These are phyloP conservation scores for Kurtzmaniella quercitrusa DNA, from an alignment of 1,139 yeast genomes.

Conservation along the genomic window DNA sequence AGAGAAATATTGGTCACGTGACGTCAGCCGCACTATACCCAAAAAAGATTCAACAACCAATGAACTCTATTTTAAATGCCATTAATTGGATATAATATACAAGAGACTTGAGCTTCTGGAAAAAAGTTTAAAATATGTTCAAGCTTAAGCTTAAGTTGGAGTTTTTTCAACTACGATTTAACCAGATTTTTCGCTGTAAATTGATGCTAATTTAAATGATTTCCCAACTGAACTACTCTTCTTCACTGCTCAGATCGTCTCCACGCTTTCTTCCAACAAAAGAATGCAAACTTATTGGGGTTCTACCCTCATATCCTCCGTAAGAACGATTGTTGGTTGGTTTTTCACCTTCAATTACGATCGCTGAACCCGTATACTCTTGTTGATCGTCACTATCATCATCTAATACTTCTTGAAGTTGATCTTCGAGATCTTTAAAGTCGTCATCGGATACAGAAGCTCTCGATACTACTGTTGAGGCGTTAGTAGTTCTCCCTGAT, in stretches of 20 bases:
- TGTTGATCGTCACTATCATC: constrained; percentile 25
- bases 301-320: constrained; percentile 10
- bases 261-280: constrained; percentile 26
- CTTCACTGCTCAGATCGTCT: constrained; percentile 39
- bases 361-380: constrained; percentile 19
- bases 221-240: no score
- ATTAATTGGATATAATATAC: no score
- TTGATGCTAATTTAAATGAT: no score
- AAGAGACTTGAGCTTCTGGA: no score
- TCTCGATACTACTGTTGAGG: neutral
- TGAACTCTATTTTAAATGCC: no score
- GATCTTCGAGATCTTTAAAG: constrained; percentile 43
- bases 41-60: neutral
- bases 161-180: no score
- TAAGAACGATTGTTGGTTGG: constrained; percentile 10
- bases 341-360: constrained; percentile 19
- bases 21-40: neutral
- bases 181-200: no score
- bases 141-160: no score
- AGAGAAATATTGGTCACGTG: neutral
- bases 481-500: constrained; percentile 1
- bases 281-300: constrained; percentile 40
- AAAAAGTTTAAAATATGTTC: no score
- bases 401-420: constrained; percentile 36
- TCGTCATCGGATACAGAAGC: constrained; percentile 31